phyloP scores from a whole-genome alignment of 306 rosid species.

The Hippophae tibetana region DNA sequence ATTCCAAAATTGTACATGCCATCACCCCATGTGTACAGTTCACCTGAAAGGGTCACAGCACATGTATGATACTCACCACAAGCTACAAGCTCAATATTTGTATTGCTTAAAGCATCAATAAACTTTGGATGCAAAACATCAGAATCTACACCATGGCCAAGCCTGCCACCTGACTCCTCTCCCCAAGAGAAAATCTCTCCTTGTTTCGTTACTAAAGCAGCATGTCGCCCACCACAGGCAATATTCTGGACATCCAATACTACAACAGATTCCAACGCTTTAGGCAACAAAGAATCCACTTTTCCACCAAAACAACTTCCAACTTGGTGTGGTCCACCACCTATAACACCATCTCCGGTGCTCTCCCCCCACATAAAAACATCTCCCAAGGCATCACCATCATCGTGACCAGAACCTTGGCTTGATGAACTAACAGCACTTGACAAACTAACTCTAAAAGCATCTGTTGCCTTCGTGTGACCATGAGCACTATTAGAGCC shows the following conservation, averaged over 20 bases:
- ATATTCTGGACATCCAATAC: constrained; percentile 81
- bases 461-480: constrained; percentile 51
- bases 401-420: constrained; percentile 93
- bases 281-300: constrained; percentile 65
- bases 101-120: constrained; percentile 65
- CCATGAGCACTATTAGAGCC: constrained; percentile 69
- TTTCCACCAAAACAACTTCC: constrained; percentile 48
- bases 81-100: constrained; percentile 75
- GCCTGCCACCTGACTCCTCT: constrained; percentile 94
- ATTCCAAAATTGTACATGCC: constrained; percentile 65
- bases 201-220: constrained; percentile 86
- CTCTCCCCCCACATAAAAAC: constrained; percentile 98
- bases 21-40: constrained; percentile 96
- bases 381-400: constrained; percentile 83
- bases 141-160: constrained; percentile 90
- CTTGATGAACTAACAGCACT: constrained; percentile 97
- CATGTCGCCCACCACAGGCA: constrained; percentile 92
- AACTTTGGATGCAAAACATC: constrained; percentile 87
- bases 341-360: constrained; percentile 63
- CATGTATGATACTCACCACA: constrained; percentile 96
- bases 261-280: constrained; percentile 80
- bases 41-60: constrained; percentile 96
- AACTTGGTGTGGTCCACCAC: constrained; percentile 58
- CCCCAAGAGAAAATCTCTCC: constrained; percentile 98
- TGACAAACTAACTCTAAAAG: constrained; percentile 84